Evolutionary conservation across 1,284 basidiomycete species (phyloP), one percentile per base, ranked within the genome.

Genomic region (Trametes polyzona): DNA sequence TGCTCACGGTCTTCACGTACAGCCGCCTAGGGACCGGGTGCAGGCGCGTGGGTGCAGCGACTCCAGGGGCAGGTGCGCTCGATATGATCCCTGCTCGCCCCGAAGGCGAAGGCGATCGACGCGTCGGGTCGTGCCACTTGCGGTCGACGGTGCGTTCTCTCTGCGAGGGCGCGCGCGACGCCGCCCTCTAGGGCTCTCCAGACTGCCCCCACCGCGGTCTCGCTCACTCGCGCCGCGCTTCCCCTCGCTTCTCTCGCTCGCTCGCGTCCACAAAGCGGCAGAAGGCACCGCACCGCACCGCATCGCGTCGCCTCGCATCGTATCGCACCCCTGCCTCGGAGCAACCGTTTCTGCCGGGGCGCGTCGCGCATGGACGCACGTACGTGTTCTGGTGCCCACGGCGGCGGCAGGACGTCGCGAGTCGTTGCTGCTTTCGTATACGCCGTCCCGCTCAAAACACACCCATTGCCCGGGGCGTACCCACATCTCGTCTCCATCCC

Each of bases 401-500:
- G n/a, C 46, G 36, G 24, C 37, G 35, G 42, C 36, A 29, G 7
- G 23, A n/a, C n/a, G n/a, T n/a, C n/a, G 43, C 12, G 36, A n/a
- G 11, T 12, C 47, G 19, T 47, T 30, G 14, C 55, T 55, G 23
- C 35, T 47, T 61, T 32, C 35, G 59, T 55, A 55, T 57, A 52
- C 52, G 52, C 55, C 59, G 55, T 52, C 41, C 41, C 52, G 26
- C 51, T 39, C 44, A 52, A 44, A 24, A 27, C 44, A 42, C 44
- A 19, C 59, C 36, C 29, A 19, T 19, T 36, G 21, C 9, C 47
- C 53, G 16, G 36, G 23, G n/a, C n/a, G n/a, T 27, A 32, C 36
- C 27, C 49, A 26, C 50, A 33, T 29, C 57, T 62, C 52, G 61
- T 62, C 57, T 49, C 55, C 55, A 59, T 49, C 61, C 54, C 61